Evolutionary conservation across 139 green algal species (phyloP).

Genomic region (Yamagishiella unicocca): DNA sequence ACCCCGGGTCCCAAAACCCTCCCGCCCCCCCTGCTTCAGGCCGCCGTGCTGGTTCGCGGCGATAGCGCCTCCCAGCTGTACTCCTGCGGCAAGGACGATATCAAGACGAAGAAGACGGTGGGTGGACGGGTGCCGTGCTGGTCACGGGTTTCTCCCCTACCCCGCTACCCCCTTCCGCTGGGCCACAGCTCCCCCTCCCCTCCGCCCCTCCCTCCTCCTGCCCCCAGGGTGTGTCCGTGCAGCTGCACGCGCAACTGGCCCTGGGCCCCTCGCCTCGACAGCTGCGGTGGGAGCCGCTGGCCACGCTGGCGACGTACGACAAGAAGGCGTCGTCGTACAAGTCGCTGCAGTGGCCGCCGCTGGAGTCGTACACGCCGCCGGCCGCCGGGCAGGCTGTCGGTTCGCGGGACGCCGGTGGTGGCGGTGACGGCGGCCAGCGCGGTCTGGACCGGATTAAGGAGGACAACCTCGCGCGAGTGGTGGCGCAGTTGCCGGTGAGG

Average conservation of each 20-base stretch:
- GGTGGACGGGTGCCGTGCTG: background rate
- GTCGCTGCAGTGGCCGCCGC: background rate
- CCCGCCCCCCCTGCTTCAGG: background rate
- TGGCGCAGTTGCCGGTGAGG: background rate
- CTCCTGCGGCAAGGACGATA: conserved; percentile 3
- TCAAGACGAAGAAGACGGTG: background rate
- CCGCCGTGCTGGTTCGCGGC: background rate
- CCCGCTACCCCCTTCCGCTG: no score
- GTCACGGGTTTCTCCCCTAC: background rate
- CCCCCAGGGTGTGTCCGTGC: background rate
- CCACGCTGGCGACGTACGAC: conserved; percentile 28
- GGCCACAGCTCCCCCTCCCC: no score
- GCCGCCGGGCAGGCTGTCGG: background rate
- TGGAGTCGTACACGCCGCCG: background rate
- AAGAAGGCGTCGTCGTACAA: conserved; percentile 30
- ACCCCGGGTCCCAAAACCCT: no score
- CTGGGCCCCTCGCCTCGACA: background rate
- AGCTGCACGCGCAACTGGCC: background rate
- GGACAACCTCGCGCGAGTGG: background rate
- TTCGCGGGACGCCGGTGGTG: background rate
- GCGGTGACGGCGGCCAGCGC: background rate
- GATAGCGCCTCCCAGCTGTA: background rate
- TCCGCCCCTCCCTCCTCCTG: background rate
- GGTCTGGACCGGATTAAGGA: conserved; percentile 14
- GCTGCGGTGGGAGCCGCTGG: conserved; percentile 4